A percentile compares a stretch with the other conserved stretches of the same genome.
Evolutionary conservation across 805 yeast genomes (phyloP).

Genomic region (Sungouiella thailandica): DNA sequence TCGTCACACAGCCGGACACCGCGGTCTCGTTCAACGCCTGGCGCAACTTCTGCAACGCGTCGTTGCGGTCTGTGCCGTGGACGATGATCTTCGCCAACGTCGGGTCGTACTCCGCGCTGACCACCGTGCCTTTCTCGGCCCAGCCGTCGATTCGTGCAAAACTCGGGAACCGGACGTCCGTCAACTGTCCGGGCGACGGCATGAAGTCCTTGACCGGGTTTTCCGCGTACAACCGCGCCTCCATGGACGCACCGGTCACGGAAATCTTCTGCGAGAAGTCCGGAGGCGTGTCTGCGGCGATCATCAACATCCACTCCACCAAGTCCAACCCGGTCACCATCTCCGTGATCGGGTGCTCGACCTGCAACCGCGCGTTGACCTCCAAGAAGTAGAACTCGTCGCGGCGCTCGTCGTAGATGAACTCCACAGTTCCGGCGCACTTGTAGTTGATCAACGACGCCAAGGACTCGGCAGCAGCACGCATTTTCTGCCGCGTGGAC

Average conservation of each 20-base stretch:
- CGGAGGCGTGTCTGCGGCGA: conserved; percentile 88
- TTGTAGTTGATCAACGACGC: conserved; percentile 83
- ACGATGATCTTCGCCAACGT: conserved; percentile 95
- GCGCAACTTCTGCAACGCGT: conserved; percentile 72
- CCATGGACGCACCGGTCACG: conserved; percentile 88
- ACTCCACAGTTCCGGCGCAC: conserved; percentile 97
- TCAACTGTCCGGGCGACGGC: conserved; percentile 94
- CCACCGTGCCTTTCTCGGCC: conserved; percentile 82
- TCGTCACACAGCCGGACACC: conserved; percentile 83
- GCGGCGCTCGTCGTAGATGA: conserved; percentile 78
- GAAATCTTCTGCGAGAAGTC: conserved; percentile 57
- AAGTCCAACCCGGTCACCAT: conserved; percentile 90
- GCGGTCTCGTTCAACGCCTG: conserved; percentile 82
- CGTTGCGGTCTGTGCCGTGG: conserved; percentile 83
- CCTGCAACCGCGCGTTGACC: conserved; percentile 95
- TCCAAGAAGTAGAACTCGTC: conserved; percentile 93
- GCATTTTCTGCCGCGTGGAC: conserved; percentile 66
- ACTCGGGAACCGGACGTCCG: conserved; percentile 77
- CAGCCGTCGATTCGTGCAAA: conserved; percentile 96
- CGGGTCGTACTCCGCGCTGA: conserved; percentile 94
- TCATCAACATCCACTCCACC: conserved; percentile 93
- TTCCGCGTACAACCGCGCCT: conserved; percentile 94
- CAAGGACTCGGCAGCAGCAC: conserved; percentile 78
- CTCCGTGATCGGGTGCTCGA: conserved; percentile 97
- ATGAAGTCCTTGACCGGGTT: conserved; percentile 92